Percentiles rank a stretch among this genome's conserved stretches.
Conservation (phyloP, 768 basidiomycete genomes). For the Mycena vitilis region DNA sequence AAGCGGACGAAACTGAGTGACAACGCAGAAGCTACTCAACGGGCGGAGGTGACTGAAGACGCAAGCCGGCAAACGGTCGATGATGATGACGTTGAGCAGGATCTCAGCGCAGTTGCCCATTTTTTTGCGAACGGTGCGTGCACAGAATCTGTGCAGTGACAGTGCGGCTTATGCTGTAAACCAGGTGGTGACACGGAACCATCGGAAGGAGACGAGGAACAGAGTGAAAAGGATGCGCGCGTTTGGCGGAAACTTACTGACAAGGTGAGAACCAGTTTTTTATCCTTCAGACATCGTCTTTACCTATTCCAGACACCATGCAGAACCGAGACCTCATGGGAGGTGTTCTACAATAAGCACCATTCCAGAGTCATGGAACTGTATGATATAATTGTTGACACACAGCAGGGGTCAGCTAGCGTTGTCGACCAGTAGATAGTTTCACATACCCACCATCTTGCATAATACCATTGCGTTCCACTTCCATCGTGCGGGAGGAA, state of each 20-base stretch:
- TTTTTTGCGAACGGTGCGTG: slow-evolving; percentile 62
- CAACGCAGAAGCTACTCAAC: slow-evolving; percentile 7
- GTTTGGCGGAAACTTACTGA: slow-evolving; percentile 63
- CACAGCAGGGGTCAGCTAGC: slow-evolving; percentile 9
- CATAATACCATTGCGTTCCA: no score
- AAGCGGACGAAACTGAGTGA: slow-evolving; percentile 29
- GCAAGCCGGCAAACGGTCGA: slow-evolving; percentile 7
- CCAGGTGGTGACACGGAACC: slow-evolving; percentile 50
- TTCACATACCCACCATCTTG: slow-evolving; percentile 17
- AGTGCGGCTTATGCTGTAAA: no score
- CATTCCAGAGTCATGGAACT: slow-evolving; percentile 54
- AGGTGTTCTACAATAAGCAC: slow-evolving; percentile 61
- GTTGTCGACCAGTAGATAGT: slow-evolving; percentile 14
- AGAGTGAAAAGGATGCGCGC: slow-evolving; percentile 51
- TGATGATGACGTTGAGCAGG: slow-evolving; percentile 45
- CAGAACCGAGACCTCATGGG: slow-evolving; percentile 58
- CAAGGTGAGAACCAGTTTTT: slow-evolving; percentile 51
- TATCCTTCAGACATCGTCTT: not conserved
- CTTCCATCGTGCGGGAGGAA: no score
- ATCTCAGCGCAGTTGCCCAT: slow-evolving; percentile 62
- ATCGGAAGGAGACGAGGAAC: slow-evolving; percentile 53
- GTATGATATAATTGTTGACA: slow-evolving; percentile 46
- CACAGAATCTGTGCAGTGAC: no score
- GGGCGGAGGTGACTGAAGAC: slow-evolving; percentile 23
- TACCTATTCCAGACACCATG: slow-evolving; percentile 48